Evolutionary conservation across 257 asterid species (phyloP).

Genomic region (Gentiana straminea): DNA sequence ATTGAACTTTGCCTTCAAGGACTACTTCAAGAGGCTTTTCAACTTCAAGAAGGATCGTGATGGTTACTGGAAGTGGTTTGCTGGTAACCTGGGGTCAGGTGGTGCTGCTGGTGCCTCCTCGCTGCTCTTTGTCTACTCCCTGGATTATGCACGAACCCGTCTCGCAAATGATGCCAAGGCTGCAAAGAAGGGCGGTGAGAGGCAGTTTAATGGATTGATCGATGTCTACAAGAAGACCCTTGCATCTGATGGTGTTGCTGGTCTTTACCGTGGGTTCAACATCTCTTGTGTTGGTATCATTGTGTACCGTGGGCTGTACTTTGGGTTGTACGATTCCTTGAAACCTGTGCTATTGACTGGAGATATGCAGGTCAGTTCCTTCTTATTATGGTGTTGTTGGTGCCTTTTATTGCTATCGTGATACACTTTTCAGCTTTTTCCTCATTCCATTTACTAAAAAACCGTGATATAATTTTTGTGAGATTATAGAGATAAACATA

Average conservation of each 20-base stretch:
- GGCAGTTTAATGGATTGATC: slow-evolving; percentile 67
- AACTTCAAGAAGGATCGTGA: slow-evolving; percentile 61
- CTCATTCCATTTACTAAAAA: too few species aligned
- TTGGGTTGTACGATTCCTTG: slow-evolving; percentile 75
- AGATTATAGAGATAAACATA: too few species aligned
- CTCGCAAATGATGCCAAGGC: slow-evolving; percentile 88
- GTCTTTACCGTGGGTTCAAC: slow-evolving; percentile 75
- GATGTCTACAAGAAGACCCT: slow-evolving; percentile 67
- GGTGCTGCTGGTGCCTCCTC: slow-evolving; percentile 98
- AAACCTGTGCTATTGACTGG: slow-evolving; percentile 58
- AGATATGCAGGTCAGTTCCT: slow-evolving; percentile 35
- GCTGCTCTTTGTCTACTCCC: slow-evolving; percentile 68
- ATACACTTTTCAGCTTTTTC: too few species aligned
- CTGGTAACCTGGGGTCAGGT: slow-evolving; percentile 87
- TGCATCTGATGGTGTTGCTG: slow-evolving; percentile 49
- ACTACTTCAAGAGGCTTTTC: slow-evolving; percentile 60
- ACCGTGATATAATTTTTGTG: too few species aligned
- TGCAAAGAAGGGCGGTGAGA: slow-evolving; percentile 75
- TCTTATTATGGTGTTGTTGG: too few species aligned
- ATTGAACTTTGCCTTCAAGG: slow-evolving; percentile 72
- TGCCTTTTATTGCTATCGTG: too few species aligned
- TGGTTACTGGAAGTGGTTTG: slow-evolving; percentile 83
- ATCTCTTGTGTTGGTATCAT: slow-evolving; percentile 67
- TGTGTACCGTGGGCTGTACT: slow-evolving; percentile 76
- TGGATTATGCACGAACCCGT: slow-evolving; percentile 95